Conservation (phyloP, 345 rosid genomes). For the Moricandia moricandioides region DNA sequence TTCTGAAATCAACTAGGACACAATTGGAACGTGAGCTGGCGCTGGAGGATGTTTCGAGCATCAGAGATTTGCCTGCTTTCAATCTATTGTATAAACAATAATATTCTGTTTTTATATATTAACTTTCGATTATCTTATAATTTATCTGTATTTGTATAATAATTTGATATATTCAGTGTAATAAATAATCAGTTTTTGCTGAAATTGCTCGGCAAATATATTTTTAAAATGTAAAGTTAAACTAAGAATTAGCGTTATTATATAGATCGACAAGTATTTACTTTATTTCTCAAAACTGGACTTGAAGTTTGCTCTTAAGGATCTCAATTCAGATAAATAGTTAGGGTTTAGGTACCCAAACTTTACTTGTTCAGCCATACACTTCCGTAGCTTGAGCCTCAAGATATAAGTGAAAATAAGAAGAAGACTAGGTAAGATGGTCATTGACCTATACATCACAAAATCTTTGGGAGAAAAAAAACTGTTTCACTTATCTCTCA, state of each 20-base stretch:
- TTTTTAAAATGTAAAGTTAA: neutral
- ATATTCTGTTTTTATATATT: neutral
- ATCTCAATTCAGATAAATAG: neutral
- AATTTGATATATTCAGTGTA: neutral
- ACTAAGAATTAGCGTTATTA: neutral
- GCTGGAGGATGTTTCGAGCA: conserved; percentile 55
- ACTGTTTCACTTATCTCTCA: neutral
- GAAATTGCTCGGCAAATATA: neutral
- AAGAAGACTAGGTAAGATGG: neutral
- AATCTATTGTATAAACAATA: conserved; percentile 41
- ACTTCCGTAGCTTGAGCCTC: neutral
- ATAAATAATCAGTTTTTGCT: neutral
- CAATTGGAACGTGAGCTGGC: conserved; percentile 83
- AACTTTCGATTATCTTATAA: neutral
- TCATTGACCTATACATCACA: neutral
- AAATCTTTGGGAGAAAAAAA: neutral
- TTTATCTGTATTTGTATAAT: neutral
- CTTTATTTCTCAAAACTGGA: neutral
- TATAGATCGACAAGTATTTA: neutral
- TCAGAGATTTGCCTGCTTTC: conserved; percentile 79
- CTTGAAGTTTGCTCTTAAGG: neutral
- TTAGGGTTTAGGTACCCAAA: neutral
- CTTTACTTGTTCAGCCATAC: neutral
- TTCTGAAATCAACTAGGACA: conserved; percentile 72
- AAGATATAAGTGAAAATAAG: neutral